These are phyloP conservation scores for Leptomonas pyrrhocoris DNA, from an alignment of 208 protist species.

Conservation along the genomic window DNA sequence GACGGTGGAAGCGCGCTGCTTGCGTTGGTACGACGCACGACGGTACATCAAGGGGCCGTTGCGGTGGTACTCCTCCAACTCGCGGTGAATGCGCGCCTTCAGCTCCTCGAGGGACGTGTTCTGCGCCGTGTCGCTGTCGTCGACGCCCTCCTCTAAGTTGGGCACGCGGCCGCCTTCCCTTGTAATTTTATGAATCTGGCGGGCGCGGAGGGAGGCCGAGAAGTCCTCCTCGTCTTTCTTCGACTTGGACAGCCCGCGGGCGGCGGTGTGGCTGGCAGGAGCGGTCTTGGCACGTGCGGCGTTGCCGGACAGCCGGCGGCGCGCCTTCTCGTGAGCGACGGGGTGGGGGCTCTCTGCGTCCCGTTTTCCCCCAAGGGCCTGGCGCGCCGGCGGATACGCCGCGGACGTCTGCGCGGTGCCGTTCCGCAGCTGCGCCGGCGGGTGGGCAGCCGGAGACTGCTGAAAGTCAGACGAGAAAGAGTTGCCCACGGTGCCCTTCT, in stretches of 20 bases:
- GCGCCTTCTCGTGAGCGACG: not conserved
- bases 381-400: not conserved
- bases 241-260: slow-evolving; percentile 1
- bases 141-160: slow-evolving; percentile 49
- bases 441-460: slow-evolving; percentile 3
- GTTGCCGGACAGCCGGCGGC: slow-evolving; percentile 7
- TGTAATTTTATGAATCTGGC: slow-evolving; percentile 29
- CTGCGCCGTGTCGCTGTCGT: slow-evolving; percentile 46
- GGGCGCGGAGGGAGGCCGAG: slow-evolving; percentile 31
- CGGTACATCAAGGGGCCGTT: slow-evolving; percentile 48
- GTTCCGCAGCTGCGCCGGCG: slow-evolving; percentile 1
- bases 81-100: slow-evolving; percentile 61
- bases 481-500: not conserved
- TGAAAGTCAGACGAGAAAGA: slow-evolving; percentile 8
- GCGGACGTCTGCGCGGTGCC: not conserved
- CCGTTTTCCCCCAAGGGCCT: not conserved
- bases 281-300: slow-evolving; percentile 8
- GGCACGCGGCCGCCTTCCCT: slow-evolving; percentile 26
- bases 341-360: slow-evolving; percentile 1
- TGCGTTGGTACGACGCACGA: slow-evolving; percentile 14
- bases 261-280: not conserved
- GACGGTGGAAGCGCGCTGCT: slow-evolving; percentile 14
- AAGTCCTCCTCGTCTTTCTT: slow-evolving; percentile 27
- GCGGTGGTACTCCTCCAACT: slow-evolving; percentile 72
- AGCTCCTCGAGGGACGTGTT: slow-evolving; percentile 50